Conservation (phyloP, 306 rosid species). For the Vigna reflexopilosa region DNA sequence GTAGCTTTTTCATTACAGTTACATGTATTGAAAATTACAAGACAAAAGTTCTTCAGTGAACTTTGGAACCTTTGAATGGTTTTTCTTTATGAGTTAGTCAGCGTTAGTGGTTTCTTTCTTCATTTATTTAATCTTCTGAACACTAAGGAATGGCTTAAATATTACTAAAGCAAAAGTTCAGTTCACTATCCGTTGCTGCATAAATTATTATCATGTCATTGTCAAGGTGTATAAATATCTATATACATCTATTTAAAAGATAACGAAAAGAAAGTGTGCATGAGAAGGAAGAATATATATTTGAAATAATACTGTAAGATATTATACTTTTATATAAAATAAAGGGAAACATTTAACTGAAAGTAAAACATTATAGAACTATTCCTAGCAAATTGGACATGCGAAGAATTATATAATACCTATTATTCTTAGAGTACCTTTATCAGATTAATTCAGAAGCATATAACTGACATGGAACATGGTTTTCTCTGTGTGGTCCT, state of each 20-base stretch:
- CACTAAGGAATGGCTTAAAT: constrained; percentile 38
- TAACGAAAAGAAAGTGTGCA: constrained; percentile 9
- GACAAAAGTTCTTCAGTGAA: constrained; percentile 38
- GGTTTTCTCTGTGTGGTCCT: background rate
- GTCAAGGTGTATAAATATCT: constrained; percentile 37
- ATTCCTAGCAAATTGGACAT: background rate
- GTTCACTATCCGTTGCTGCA: constrained; percentile 34
- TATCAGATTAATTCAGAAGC: background rate
- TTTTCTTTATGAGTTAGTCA: constrained; percentile 23
- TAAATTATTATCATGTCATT: constrained; percentile 46
- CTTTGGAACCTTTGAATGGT: constrained; percentile 55
- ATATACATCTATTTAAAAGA: constrained; percentile 25
- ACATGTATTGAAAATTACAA: constrained; percentile 42
- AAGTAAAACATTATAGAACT: constrained; percentile 11
- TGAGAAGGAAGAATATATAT: constrained; percentile 4
- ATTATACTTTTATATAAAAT: no score
- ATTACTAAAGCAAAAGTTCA: constrained; percentile 51
- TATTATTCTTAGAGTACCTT: no score
- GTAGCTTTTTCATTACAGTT: background rate
- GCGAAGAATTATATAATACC: background rate
- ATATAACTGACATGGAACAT: background rate
- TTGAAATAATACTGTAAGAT: background rate
- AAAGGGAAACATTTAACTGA: constrained; percentile 2
- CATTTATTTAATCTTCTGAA: constrained; percentile 20
- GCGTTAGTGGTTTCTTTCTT: constrained; percentile 23